Conservation (phyloP, 78 protist species). For the Pigoraptor vietnamica region DNA sequence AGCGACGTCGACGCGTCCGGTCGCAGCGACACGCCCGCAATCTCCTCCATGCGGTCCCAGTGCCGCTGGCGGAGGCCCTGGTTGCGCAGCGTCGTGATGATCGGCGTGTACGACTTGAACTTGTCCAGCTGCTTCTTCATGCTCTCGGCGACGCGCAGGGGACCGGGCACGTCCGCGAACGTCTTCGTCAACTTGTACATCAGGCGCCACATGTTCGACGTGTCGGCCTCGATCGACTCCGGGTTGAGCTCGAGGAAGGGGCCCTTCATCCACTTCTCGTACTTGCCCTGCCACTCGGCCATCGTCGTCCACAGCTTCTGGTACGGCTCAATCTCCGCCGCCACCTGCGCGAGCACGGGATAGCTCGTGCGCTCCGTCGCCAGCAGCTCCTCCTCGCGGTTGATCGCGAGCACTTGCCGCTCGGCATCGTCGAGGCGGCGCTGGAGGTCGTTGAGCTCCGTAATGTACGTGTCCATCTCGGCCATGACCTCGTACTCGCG, state of each 20-base stretch:
- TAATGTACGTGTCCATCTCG: conserved; percentile 43
- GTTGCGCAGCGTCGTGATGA: conserved; percentile 45
- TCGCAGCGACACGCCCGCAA: conserved; percentile 19
- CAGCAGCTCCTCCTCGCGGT: conserved; percentile 60
- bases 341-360: neutral
- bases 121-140: conserved; percentile 25
- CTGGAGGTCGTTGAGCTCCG: neutral
- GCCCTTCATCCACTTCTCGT: neutral
- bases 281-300: neutral
- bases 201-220: neutral
- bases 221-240: neutral
- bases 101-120: conserved; percentile 46
- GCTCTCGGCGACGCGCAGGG: neutral
- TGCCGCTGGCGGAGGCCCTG: conserved; percentile 77
- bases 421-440: conserved; percentile 15
- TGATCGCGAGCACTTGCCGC: neutral
- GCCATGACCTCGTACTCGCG: conserved; percentile 11
- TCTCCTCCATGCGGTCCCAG: conserved; percentile 49
- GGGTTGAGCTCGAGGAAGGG: neutral
- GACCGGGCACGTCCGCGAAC: neutral
- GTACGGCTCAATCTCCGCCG: neutral
- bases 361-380: conserved; percentile 46
- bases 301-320: neutral
- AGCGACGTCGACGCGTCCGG: conserved; percentile 23
- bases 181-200: neutral